A percentile compares a stretch with the other conserved stretches of the same genome.
Evolutionary conservation across 2,329 filamentous ascomycete genomes (phyloP).

Genomic region (Ceratocystis smalleyi): DNA sequence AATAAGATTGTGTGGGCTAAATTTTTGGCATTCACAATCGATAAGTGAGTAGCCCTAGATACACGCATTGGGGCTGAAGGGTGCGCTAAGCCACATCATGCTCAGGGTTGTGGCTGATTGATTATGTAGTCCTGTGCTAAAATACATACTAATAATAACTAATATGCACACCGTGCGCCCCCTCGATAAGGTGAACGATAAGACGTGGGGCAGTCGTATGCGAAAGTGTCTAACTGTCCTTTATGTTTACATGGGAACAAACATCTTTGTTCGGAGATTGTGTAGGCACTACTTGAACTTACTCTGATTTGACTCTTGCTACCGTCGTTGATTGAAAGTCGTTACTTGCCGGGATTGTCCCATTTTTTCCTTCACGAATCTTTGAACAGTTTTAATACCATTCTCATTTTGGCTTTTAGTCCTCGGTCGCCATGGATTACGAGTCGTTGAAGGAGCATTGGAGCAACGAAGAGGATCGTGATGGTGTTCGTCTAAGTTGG

Average conservation of each 20-base stretch:
- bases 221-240: conserved; percentile 12
- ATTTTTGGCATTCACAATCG: conserved; percentile 7
- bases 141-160: too few species aligned
- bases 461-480: conserved; percentile 89
- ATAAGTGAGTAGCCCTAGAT: conserved; percentile 16
- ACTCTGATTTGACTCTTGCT: neutral
- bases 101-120: conserved; percentile 11
- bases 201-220: neutral
- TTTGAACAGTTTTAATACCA: neutral
- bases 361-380: neutral
- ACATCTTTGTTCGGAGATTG: neutral
- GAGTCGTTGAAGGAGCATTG: conserved; percentile 88
- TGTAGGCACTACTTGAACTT: neutral
- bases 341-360: neutral
- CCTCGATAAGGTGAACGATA: conserved; percentile 1
- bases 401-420: neutral
- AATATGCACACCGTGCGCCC: neutral
- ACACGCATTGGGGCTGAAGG: conserved; percentile 4
- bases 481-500: conserved; percentile 93
- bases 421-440: conserved; percentile 55
- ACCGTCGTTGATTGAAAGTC: neutral
- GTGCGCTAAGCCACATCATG: neutral
- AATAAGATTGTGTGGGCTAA: conserved; percentile 13
- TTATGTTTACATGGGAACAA: neutral
- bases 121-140: neutral